These are phyloP conservation scores for Phytophthora meadii DNA, from an alignment of 352 stramenopile species.

Conservation along the genomic window DNA sequence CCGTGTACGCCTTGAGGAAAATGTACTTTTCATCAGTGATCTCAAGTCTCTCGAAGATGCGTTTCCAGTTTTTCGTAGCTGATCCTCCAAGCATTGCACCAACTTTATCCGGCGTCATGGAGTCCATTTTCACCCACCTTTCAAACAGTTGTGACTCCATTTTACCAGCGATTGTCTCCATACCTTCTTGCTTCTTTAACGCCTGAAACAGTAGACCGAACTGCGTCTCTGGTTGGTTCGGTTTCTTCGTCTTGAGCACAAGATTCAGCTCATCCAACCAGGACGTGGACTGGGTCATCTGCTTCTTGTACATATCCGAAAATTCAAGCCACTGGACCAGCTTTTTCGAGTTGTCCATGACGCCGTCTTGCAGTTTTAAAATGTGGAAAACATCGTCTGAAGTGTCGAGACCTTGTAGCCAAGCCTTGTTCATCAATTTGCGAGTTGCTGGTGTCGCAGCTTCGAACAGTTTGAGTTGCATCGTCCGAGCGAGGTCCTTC, in stretches of 20 bases:
- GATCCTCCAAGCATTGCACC: background rate
- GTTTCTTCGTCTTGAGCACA: background rate
- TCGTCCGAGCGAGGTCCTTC: conserved; percentile 1
- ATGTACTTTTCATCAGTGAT: conserved; percentile 1
- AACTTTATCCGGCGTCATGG: background rate
- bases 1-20: conserved; percentile 1
- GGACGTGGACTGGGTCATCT: background rate
- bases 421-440: background rate
- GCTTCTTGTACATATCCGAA: background rate
- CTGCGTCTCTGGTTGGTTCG: background rate
- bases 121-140: background rate
- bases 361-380: background rate
- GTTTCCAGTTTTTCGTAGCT: background rate
- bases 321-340: background rate
- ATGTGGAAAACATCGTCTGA: conserved; percentile 3
- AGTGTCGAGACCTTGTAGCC: background rate
- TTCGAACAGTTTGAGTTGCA: conserved; percentile 1
- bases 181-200: background rate
- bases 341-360: background rate
- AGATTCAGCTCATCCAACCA: background rate
- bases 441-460: background rate
- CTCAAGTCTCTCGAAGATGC: background rate
- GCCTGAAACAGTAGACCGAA: background rate
- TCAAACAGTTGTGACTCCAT: conserved; percentile 1
- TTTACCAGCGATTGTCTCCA: background rate